Evolutionary conservation across 1,284 basidiomycete species (phyloP), one percentile per base, ranked within the genome.

Genomic region (Cerrena zonata): DNA sequence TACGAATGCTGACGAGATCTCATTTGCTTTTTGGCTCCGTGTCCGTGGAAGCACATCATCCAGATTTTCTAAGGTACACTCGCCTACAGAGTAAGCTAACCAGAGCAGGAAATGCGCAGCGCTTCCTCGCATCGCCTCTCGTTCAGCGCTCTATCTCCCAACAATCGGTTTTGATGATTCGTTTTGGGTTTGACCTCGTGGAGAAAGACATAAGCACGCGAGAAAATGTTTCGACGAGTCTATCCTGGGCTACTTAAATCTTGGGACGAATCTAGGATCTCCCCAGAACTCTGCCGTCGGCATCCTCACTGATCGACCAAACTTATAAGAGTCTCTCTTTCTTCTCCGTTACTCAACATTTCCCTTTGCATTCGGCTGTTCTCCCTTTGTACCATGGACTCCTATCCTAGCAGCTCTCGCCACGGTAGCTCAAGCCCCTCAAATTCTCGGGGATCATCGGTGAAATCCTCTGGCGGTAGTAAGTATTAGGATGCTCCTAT

Each of bases 81-180:
- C 41, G 23, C 41, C 23, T 42, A 22, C 15, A 34, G 30, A 34
- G 7, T 15, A 34, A 13, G 41, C 41, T 42, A 42, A 23, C 41
- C 41, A 13, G 21, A 23, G 7, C 19, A 42, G 21, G 41, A 42
- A 22, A 13, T 42, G 19, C 23, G 41, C 7, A 42, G 41, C 41
- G 41, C 41, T 42, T 22, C 13, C 7, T n/a, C 26, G 42, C 48
- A 49, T 23, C 48, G 48, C 48, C 48, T 18, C 41, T 44, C 18
- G 24, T 49, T 34, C 13, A 44, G 47, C 48, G 48, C 48, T 48
- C 41, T n/a, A 23, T 36, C 18, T 44, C 41, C 47, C 48, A 49
- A 44, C 48, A 49, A 49, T 49, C 41, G 48, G 7, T 27, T 22
- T 45, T 49, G 48, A 49, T 49, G 48, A 43, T 49, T 49, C 37